phyloP scores from a whole-genome alignment of 768 basidiomycete genomes.

The Suillus plorans region DNA sequence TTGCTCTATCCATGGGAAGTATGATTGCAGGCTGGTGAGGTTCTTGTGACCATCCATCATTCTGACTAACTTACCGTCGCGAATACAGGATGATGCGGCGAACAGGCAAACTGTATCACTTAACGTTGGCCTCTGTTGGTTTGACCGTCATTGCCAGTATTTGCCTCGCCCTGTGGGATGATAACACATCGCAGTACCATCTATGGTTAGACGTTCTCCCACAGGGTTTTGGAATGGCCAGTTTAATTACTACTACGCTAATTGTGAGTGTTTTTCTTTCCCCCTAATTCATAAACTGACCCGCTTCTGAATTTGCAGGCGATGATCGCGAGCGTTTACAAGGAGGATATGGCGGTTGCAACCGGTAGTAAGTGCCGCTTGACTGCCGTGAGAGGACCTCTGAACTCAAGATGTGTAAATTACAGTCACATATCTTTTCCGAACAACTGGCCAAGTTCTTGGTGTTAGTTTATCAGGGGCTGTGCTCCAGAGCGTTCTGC shows the following conservation, averaged over 20 bases:
- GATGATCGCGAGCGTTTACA: slow-evolving; percentile 79
- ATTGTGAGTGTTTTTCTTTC: slow-evolving; percentile 54
- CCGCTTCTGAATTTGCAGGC: slow-evolving; percentile 48
- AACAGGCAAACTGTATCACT: slow-evolving; percentile 81
- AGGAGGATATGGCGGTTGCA: slow-evolving; percentile 83
- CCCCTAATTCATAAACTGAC: slow-evolving; percentile 12
- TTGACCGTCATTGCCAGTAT: slow-evolving; percentile 58
- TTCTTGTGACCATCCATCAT: slow-evolving; percentile 6
- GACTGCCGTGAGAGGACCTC: not conserved
- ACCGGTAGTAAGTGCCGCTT: slow-evolving; percentile 74
- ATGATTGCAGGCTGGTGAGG: slow-evolving; percentile 83
- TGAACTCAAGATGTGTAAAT: slow-evolving; percentile 10
- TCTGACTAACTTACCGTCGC: slow-evolving; percentile 10
- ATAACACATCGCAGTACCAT: slow-evolving; percentile 56
- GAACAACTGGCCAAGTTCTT: slow-evolving; percentile 92
- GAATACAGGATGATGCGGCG: slow-evolving; percentile 71
- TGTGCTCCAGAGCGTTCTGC: slow-evolving; percentile 77
- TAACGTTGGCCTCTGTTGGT: slow-evolving; percentile 67
- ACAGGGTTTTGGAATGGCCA: slow-evolving; percentile 82
- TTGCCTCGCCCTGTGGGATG: slow-evolving; percentile 67
- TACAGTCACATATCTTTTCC: slow-evolving; percentile 88
- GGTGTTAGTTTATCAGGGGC: slow-evolving; percentile 90
- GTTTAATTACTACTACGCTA: slow-evolving; percentile 81
- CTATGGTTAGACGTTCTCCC: slow-evolving; percentile 80
- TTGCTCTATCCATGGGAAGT: slow-evolving; percentile 82